These are phyloP conservation scores for Spergularia bocconei DNA, from an alignment of 148 eudicot genomes.

Conservation along the genomic window DNA sequence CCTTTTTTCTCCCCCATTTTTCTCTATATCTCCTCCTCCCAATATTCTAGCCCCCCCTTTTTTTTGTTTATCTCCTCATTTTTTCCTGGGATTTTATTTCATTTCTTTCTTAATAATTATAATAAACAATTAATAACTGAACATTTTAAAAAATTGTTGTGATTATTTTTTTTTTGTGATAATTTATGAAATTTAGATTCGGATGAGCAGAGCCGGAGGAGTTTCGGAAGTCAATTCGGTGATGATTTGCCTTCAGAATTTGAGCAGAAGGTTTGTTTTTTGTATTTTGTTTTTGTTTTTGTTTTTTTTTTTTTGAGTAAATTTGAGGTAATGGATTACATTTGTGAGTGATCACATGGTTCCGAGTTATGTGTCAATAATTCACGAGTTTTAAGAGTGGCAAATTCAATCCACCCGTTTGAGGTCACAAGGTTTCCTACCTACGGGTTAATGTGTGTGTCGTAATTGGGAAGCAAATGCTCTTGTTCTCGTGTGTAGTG, in stretches of 20 bases:
- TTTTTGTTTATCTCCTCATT: not conserved
- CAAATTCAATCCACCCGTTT: no score
- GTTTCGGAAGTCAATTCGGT: conserved; percentile 1
- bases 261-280: conserved; percentile 42
- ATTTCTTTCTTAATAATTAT: not conserved
- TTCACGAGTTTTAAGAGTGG: not conserved
- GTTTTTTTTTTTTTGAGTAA: not conserved
- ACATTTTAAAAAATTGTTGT: no score
- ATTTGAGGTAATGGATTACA: not conserved
- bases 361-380: not conserved
- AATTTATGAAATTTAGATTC: conserved; percentile 27
- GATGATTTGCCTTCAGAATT: conserved; percentile 22
- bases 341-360: no score
- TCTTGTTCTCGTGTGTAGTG: not conserved
- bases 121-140: not conserved
- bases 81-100: not conserved
- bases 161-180: not conserved
- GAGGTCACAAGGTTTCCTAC: no score
- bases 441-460: no score
- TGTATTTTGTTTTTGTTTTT: not conserved
- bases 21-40: conserved; percentile 20
- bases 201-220: conserved; percentile 28
- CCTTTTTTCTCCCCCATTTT: not conserved
- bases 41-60: not conserved
- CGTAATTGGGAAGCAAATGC: not conserved